Evolutionary conservation across 768 basidiomycete genomes (phyloP), one percentile per base, ranked within the genome.

Genomic region (Amanita subjunquillea): DNA sequence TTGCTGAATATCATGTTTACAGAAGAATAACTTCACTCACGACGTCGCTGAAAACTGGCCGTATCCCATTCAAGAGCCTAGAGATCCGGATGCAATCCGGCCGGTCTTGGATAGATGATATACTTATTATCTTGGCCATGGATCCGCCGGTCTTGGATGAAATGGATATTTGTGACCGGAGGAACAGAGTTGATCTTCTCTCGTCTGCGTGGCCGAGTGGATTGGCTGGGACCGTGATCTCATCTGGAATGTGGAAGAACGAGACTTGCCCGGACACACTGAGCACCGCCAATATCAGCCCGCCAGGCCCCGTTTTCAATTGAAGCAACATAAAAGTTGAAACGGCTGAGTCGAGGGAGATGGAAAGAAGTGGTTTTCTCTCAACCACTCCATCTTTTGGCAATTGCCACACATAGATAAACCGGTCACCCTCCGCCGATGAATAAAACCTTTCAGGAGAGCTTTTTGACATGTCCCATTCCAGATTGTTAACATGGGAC

Each of bases 271-370:
- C 83, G 22, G 82, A 78, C 3, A 76, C 69, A 43, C 82, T 79
- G 37, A 85, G 67, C 13, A 78, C 69, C 39, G 82, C 72, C 30
- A 84, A 69, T 34, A 67, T 69, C n/a, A n/a, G 38, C 6, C 49
- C 37, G 8, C 34, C 10, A 55, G 71, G 69, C 46, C 34, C 25
- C 13, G 32, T 17, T 17, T 43, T 34, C 43, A 7, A 7, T 22
- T 59, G 52, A 48, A 70, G 65, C 50, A 72, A 50, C 10, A 67
- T 66, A 54, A 80, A 69, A 17, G 65, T 62, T 20, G 76, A 72
- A n/a, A 78, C 79, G 54, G 80, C 78, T 2, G 83, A 78, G 62
- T 87, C 85, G 13, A 86, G 68, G 12, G 82, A 75, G 4, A 82
- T 72, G 4, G 79, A 79, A 13, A 82, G 82, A 17, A 75, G 60